Conservation (phyloP, 305 asterid species). For the Salvia sclarea region DNA sequence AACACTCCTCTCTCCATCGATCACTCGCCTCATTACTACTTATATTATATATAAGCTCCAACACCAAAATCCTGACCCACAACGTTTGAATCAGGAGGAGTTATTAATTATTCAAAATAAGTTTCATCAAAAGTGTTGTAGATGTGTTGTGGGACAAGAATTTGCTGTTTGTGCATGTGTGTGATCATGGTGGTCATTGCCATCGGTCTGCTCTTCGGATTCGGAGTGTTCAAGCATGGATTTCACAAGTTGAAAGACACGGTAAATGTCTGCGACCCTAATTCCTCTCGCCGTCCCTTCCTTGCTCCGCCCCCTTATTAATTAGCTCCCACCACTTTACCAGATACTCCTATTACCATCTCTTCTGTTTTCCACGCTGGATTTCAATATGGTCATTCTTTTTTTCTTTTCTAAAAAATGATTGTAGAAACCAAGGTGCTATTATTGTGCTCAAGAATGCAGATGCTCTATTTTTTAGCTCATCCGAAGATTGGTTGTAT, state of each 20-base stretch:
- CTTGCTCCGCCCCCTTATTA: conserved; percentile 60
- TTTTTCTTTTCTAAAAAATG: not conserved
- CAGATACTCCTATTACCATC: not conserved
- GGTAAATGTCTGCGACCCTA: conserved; percentile 37
- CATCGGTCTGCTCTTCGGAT: conserved; percentile 63
- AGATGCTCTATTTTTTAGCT: not conserved
- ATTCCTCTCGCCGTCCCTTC: conserved; percentile 49
- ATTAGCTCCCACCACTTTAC: not conserved
- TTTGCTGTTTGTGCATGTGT: conserved; percentile 61
- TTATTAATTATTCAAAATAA: not conserved
- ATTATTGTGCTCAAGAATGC: not conserved
- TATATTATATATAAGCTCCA: conserved; percentile 9
- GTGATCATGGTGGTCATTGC: conserved; percentile 49
- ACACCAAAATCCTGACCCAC: not conserved
- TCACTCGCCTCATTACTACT: conserved; percentile 1
- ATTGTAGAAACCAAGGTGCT: not conserved
- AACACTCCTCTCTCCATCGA: conserved; percentile 19
- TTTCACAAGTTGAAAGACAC: conserved; percentile 59
- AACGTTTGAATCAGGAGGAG: not conserved
- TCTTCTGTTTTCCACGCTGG: not conserved
- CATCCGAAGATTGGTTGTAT: not conserved
- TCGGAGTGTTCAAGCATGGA: conserved; percentile 68
- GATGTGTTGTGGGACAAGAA: conserved; percentile 41
- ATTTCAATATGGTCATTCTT: not conserved
- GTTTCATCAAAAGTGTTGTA: not conserved